These are phyloP conservation scores for Tremellales sp. DNA, from an alignment of 1,284 basidiomycete genomes.

Conservation along the genomic window DNA sequence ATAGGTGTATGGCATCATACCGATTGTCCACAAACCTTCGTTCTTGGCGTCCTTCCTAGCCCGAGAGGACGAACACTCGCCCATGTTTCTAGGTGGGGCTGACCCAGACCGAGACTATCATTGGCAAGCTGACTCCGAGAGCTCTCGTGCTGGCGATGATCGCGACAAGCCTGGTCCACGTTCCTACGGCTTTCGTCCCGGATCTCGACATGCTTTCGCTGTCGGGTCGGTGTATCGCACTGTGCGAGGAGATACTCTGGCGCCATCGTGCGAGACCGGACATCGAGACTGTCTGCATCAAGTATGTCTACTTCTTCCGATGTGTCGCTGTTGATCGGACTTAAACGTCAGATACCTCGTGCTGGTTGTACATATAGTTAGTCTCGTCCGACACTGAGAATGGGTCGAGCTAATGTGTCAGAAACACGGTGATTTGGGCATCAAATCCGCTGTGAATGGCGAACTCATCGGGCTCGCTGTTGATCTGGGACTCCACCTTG, in stretches of 20 bases:
- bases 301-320: conserved; percentile 11
- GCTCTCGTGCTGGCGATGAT: conserved; percentile 14
- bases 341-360: conserved; percentile 21
- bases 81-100: conserved; percentile 4
- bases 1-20: conserved; percentile 25
- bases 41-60: conserved; percentile 17
- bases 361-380: conserved; percentile 18
- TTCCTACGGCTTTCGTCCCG: conserved; percentile 2
- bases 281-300: conserved; percentile 18
- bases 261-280: background rate
- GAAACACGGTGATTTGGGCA: conserved; percentile 21
- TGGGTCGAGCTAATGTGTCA: background rate
- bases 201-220: background rate
- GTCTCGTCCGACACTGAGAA: background rate
- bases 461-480: conserved; percentile 18
- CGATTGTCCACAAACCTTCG: conserved; percentile 18
- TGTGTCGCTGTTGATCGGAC: conserved; percentile 3
- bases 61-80: conserved; percentile 17
- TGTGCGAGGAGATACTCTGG: conserved; percentile 17
- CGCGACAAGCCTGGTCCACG: conserved; percentile 23
- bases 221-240: background rate
- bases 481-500: conserved; percentile 17
- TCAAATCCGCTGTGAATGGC: conserved; percentile 18
- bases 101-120: conserved; percentile 11
- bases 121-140: background rate